Evolutionary conservation across 495 filamentous ascomycete species (phyloP), one percentile per base, ranked within the genome.

Genomic region (Hyaloscypha variabilis): DNA sequence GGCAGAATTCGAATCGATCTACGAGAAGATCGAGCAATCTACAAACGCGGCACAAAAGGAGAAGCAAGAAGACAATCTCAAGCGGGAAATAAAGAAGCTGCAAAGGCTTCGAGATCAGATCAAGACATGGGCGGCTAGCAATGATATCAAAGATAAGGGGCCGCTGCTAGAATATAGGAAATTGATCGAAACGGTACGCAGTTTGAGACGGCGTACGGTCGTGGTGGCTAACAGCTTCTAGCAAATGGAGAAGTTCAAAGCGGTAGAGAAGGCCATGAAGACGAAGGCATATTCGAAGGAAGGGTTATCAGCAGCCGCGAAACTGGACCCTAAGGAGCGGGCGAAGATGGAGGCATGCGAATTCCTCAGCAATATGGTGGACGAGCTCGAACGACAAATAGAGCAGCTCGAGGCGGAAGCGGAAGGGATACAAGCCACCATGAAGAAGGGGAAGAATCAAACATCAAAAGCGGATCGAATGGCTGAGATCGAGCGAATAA

Each of bases 191-290:
- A 94, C 92, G 78, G 94, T 98, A 81, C 66, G 49, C 42, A 81
- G 50, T 25, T 17, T 26, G 30, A 25, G 6, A 53, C 25, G 23
- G 46, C 13, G 52, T 29, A n/a, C 30, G 52, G n/a, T 50, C 57
- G 62, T 59, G 21, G 39, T 63, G 28, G 42, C 70, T 70, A 60
- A 68, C 24, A 26, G 21, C 3, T 14, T 52, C n/a, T 78, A 97
- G 96, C 92, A 96, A 88, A 99, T 99, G 95, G 95, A 99, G 79
- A 91, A 91, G 71, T 99, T 99, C 86, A 99, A 99, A 82, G 94
- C 93, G 26, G 95, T 99, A n/a, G 95, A 99, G 79, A 99, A 99
- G 81, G 95, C 97, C 76, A 98, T 99, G 94, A 99, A 99, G 81
- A 99, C 95, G 55, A 99, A 99, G 78, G 94, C 95, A 63, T 99